Evolutionary conservation across 805 yeast genomes (phyloP), one percentile per base, ranked within the genome.

Genomic region (Zygotorulaspora danielsina): DNA sequence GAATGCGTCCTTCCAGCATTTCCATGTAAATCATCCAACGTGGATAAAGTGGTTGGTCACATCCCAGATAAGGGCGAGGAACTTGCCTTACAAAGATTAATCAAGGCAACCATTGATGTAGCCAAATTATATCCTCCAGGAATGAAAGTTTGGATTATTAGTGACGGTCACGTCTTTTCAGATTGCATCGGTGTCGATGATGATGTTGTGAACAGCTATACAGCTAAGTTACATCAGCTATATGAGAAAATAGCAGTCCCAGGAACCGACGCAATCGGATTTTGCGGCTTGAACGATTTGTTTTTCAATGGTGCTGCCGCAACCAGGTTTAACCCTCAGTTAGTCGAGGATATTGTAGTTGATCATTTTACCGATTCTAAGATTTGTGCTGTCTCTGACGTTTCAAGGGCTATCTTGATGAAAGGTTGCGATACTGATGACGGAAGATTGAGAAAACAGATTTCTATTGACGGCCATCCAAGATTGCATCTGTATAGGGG

Each of bases 131-230:
- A 78, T 56, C 65, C 73, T 1, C 81, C 81, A 1, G 82, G 82
- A 1, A 60, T 76, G 59, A 68, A 71, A 39, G 54, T 76, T 21
- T 72, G 70, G 67, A 75, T 78, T 48, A 80, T 78, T 20, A 73
- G 79, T 53, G 83, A 78, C 49, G 82, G 83, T 0, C 83, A 78
- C 51, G 83, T 78, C 11, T 78, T 78, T 54, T 73, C 79, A 40
- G 82, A 78, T 53, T 77, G 82, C 51, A 68, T 78, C 53, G 80
- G 79, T 24, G 81, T 76, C 22, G 78, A 75, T 53, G 83, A 77
- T 52, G 66, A 65, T 27, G 66, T 67, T 36, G 81, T 78, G 26
- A 73, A 73, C 48, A 48, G 39, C 8, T 78, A 75, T 47, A 73
- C 78, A 1, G 51, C 46, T 4, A 64, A 66, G 20, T 65, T 78